Base-by-base conservation (phyloP, 2,329 filamentous ascomycete genomes). In the Neonectria ditissima region DNA sequence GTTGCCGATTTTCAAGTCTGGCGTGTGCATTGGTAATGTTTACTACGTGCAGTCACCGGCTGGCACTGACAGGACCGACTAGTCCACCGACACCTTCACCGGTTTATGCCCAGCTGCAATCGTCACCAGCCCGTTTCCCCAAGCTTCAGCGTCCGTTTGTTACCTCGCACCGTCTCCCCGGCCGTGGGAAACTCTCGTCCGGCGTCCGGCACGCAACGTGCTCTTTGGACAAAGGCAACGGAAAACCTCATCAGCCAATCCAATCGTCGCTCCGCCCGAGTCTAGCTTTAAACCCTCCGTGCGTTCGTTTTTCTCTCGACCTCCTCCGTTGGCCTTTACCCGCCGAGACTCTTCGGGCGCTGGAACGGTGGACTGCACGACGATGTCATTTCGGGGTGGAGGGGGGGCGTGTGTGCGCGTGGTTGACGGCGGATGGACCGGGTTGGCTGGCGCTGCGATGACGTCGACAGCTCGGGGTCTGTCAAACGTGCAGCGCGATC, bases 361-460 rank as follows among this genome's bases (percentile, higher is more conserved):
- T 37, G n/a, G 41, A 55, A 32, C 9, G 6, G 37, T 41, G n/a
- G 16, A 20, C 37, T 41, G 37, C 37, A 18, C 37, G 28, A 52
- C 59, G 60, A 68, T 71, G 69, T 71, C 69, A 72, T 71, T 47
- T 43, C 32, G 18, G 30, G 43, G 41, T n/a, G n/a, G n/a, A n/a
- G n/a, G 28, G 22, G 32, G 22, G 51, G 34, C 6, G 24, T 26
- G 48, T 30, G 11, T 22, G 30, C 18, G 48, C 16, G 24, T 16
- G 45, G n/a, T 24, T 45, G 37, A 39, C 18, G 20, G 51, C 14
- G 45, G 26, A 50, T 20, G 39, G 18, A 52, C 37, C 20, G 18
- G 45, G 44, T 43, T 58, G n/a, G 44, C 43, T 58, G n/a, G 28
- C 30, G 20, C 18, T 6, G 47, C 22, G 37, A 53, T 59, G 56